Percentiles rank a stretch among this genome's conserved stretches.
Evolutionary conservation across 2,329 filamentous ascomycete genomes (phyloP).

Genomic region (Mycosphaerella arachidis): DNA sequence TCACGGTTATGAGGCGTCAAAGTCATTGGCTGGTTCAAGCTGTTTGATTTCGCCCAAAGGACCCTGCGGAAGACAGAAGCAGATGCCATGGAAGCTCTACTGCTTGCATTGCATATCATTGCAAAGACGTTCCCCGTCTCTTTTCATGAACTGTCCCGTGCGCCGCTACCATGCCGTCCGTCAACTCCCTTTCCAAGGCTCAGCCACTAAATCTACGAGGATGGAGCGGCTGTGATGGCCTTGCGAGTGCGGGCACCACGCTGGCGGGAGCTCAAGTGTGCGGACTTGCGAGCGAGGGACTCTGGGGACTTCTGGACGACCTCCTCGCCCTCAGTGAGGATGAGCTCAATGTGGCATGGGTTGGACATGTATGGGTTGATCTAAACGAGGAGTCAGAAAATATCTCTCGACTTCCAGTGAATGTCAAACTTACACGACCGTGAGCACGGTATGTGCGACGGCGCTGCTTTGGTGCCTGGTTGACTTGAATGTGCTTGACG

Average conservation of each 20-base stretch:
- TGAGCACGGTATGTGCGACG: slow-evolving; percentile 99
- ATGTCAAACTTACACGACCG: slow-evolving; percentile 78
- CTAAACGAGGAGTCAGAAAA: slow-evolving; percentile 43
- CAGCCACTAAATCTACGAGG: slow-evolving; percentile 20
- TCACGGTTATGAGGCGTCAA: slow-evolving; percentile 16
- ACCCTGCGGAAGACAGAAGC: slow-evolving; percentile 16
- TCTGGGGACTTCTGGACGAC: slow-evolving; percentile 83
- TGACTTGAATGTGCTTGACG: slow-evolving; percentile 99
- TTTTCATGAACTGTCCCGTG: slow-evolving; percentile 4
- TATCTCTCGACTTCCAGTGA: neutral
- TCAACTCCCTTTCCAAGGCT: slow-evolving; percentile 10
- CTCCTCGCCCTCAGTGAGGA: slow-evolving; percentile 97
- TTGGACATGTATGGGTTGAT: slow-evolving; percentile 99
- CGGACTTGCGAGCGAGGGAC: slow-evolving; percentile 52
- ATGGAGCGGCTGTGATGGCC: slow-evolving; percentile 49
- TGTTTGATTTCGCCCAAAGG: slow-evolving; percentile 11
- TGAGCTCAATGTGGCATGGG: slow-evolving; percentile 99
- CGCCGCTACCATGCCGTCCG: slow-evolving; percentile 11
- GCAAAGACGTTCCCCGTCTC: slow-evolving; percentile 7
- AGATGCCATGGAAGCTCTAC: slow-evolving; percentile 6
- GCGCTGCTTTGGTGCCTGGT: slow-evolving; percentile 99
- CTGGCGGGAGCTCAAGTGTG: slow-evolving; percentile 83
- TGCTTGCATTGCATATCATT: slow-evolving; percentile 9
- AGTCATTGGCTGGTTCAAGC: slow-evolving; percentile 4
- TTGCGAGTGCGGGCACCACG: slow-evolving; percentile 65